Evolutionary conservation across 306 rosid genomes (phyloP).

Genomic region (Casuarina glauca): DNA sequence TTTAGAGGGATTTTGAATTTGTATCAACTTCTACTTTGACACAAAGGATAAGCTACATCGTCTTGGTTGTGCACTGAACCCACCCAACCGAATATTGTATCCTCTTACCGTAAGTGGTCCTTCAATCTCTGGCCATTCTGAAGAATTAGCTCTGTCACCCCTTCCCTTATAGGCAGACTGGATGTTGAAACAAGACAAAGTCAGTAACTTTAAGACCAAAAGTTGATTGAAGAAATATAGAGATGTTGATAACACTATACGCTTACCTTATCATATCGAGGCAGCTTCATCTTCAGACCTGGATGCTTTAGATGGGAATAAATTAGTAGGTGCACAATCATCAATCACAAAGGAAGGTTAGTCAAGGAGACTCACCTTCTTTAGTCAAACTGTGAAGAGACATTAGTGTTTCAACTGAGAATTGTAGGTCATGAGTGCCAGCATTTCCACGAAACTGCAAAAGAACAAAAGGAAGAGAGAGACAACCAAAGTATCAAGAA

Average conservation of each 20-base stretch:
- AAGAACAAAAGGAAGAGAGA: slow-evolving; percentile 12
- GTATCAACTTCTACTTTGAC: slow-evolving; percentile 12
- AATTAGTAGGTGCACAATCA: slow-evolving; percentile 23
- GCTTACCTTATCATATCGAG: slow-evolving; percentile 89
- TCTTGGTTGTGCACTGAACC: background rate
- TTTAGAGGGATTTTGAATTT: background rate
- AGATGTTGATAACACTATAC: slow-evolving; percentile 7
- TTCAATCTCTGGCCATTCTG: slow-evolving; percentile 84
- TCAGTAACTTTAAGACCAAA: slow-evolving; percentile 27
- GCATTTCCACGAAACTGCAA: slow-evolving; percentile 82
- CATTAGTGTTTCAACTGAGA: slow-evolving; percentile 70
- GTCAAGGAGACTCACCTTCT: slow-evolving; percentile 60
- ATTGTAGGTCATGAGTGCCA: slow-evolving; percentile 89
- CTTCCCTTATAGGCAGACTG: slow-evolving; percentile 87
- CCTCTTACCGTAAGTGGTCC: slow-evolving; percentile 76
- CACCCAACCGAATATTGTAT: slow-evolving; percentile 6
- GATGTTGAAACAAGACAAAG: slow-evolving; percentile 25
- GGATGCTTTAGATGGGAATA: slow-evolving; percentile 38
- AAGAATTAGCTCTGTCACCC: slow-evolving; percentile 87
- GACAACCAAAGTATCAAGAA: background rate
- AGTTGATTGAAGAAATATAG: slow-evolving; percentile 1
- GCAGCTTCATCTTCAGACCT: slow-evolving; percentile 86
- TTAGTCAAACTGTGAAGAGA: slow-evolving; percentile 58
- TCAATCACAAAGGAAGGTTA: slow-evolving; percentile 8
- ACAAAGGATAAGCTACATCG: background rate